phyloP scores from a whole-genome alignment of 192 early-diverging fungal genomes.

The Cetraspora pellucida region DNA sequence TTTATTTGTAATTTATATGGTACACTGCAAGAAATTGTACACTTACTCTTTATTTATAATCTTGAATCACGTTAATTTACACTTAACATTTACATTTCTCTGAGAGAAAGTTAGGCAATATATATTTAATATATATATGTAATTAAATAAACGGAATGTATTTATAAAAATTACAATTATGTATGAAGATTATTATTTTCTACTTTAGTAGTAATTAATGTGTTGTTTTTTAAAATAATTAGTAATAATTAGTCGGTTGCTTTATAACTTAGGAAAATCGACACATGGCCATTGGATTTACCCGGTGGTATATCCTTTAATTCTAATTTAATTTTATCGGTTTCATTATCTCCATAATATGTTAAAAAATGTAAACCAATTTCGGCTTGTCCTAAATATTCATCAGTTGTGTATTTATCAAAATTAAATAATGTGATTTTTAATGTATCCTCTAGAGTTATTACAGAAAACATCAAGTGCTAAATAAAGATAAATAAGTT shows the following conservation, averaged over 20 bases:
- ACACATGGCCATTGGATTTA: background rate
- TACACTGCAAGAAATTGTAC: too few relatives aligned
- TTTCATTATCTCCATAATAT: conserved; percentile 20
- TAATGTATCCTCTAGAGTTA: conserved; percentile 29
- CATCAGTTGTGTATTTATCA: conserved; percentile 28
- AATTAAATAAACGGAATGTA: too few relatives aligned
- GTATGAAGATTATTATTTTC: too few relatives aligned
- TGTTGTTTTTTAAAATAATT: too few relatives aligned
- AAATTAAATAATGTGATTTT: conserved; percentile 25
- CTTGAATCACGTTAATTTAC: too few relatives aligned
- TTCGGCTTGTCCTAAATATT: conserved; percentile 30
- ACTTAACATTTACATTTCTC: too few relatives aligned
- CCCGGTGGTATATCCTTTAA: conserved; percentile 25
- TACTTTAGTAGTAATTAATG: too few relatives aligned
- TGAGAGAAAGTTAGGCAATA: too few relatives aligned
- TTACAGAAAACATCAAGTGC: conserved; percentile 25
- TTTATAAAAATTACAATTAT: too few relatives aligned
- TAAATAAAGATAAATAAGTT: conserved; percentile 8
- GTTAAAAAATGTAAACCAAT: conserved; percentile 12
- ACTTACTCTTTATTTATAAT: too few relatives aligned
- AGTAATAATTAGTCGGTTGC: background rate
- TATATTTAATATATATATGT: too few relatives aligned
- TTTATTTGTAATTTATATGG: too few relatives aligned
- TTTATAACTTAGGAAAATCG: conserved; percentile 22
- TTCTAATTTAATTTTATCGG: background rate